phyloP scores from a whole-genome alignment of 306 rosid species.

The Cicer chorassanicum region DNA sequence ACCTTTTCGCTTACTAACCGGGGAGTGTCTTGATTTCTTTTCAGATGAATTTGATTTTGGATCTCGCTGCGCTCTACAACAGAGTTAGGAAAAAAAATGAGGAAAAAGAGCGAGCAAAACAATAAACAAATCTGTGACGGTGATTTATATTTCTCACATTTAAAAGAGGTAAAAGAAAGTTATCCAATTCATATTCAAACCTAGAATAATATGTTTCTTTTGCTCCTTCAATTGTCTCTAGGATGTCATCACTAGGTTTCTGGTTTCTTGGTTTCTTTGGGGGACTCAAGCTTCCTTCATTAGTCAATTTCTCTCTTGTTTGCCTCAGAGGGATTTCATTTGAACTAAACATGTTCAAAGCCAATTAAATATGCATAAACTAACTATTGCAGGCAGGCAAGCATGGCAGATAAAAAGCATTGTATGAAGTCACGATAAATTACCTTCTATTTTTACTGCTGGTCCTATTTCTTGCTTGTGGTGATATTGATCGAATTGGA shows the following conservation, averaged over 20 bases:
- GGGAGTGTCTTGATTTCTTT: conserved; percentile 53
- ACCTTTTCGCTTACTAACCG: conserved; percentile 52
- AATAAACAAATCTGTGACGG: conserved; percentile 32
- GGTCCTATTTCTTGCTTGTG: conserved; percentile 53
- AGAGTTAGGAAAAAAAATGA: conserved; percentile 15
- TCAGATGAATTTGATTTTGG: conserved; percentile 51
- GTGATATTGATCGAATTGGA: conserved; percentile 53
- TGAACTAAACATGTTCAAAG: conserved; percentile 52
- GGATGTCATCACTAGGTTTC: conserved; percentile 53
- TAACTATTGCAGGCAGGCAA: conserved; percentile 24
- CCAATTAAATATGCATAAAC: conserved; percentile 30
- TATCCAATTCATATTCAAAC: conserved; percentile 38
- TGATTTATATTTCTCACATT: not conserved
- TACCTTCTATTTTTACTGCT: conserved; percentile 66
- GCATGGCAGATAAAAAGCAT: conserved; percentile 21
- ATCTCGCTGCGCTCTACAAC: conserved; percentile 57
- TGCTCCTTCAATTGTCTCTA: conserved; percentile 54
- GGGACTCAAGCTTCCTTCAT: conserved; percentile 60
- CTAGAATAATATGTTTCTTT: conserved; percentile 58
- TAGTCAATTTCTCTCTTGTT: conserved; percentile 51
- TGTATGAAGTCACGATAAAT: conserved; percentile 22
- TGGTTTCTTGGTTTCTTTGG: conserved; percentile 57
- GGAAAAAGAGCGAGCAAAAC: conserved; percentile 6
- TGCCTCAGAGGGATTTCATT: conserved; percentile 51
- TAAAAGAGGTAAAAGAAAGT: conserved; percentile 31